Evolutionary conservation across 306 rosid species (phyloP), one percentile per base, ranked within the genome.

Genomic region (Arachis stenosperma): DNA sequence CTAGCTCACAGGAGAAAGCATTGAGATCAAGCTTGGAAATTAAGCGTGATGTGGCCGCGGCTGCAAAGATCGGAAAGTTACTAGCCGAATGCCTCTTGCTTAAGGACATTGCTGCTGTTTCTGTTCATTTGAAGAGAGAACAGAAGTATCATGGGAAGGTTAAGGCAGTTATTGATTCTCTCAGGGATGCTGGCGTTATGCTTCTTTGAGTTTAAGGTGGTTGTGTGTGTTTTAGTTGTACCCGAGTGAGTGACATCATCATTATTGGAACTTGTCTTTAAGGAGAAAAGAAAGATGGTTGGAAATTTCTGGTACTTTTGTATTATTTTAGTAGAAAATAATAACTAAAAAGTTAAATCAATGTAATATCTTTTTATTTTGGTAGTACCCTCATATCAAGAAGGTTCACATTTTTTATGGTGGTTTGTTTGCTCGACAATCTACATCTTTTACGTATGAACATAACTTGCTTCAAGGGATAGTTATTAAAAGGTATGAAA

Each of bases 71-170:
- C 27, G 93, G 97, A 22, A 94, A 87, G 81, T 11, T 94, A 79
- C 82, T 94, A 59, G 93, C 90, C 0, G 99, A 89, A 72, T 85
- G 95, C 17, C 92, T 92, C 72, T 74, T 82, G 79, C 80, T 82
- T 15, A 85, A 87, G 78, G 84, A 84, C 66, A 91, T 94, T 75
- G 91, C 93, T 54, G 97, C 96, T 71, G 86, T 94, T 65, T 30
- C 85, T 47, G 67, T 94, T 68, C 95, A 88, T 79, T 80, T 89
- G 81, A 94, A 94, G 84, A 89, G 95, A 80, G 95, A 94, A 79
- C 97, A 91, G 83, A 89, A 82, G 70, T 91, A 91, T 81, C 97
- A 94, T 76, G 98, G 97, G 59, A 94, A 94, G 84, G 86, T 94
- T 67, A 90, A 88, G 83, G 96, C 97, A 9, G 85, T 91, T 33